A percentile compares a stretch with the other conserved stretches of the same genome.
Evolutionary conservation across 163 green algal genomes (phyloP).

Genomic region (Chloromonas sp.): DNA sequence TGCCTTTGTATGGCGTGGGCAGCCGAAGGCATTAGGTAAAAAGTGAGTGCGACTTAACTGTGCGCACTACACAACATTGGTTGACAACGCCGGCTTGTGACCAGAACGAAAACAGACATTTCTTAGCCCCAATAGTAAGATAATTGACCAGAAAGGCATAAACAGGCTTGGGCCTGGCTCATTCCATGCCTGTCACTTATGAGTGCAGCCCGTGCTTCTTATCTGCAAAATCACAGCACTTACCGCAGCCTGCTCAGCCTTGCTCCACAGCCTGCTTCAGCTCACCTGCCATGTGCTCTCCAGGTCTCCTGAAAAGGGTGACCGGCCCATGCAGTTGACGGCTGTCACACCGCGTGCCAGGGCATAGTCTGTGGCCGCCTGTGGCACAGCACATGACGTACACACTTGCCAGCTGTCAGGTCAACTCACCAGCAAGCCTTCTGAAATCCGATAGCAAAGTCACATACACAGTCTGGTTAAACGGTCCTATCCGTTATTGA

Average conservation of each 20-base stretch:
- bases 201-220: not conserved
- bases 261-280: slow-evolving; percentile 10
- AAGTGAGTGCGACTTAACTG: not conserved
- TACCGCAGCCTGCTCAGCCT: not conserved
- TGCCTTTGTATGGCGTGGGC: not conserved
- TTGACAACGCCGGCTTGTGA: not conserved
- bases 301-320: slow-evolving; percentile 4
- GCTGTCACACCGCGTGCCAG: slow-evolving; percentile 54
- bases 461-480: no score
- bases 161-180: not conserved
- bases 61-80: not conserved
- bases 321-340: slow-evolving; percentile 56
- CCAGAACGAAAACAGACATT: not conserved
- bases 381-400: not conserved
- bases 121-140: not conserved
- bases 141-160: not conserved
- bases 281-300: slow-evolving; percentile 10
- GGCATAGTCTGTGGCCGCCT: slow-evolving; percentile 28
- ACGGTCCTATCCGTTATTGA: no score
- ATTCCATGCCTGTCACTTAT: not conserved
- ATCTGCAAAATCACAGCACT: not conserved
- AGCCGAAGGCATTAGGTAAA: not conserved
- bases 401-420: not conserved
- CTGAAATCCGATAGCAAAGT: no score
- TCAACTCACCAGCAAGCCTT: no score